Base-by-base conservation (phyloP, 345 rosid genomes). In the Dimocarpus longan region DNA sequence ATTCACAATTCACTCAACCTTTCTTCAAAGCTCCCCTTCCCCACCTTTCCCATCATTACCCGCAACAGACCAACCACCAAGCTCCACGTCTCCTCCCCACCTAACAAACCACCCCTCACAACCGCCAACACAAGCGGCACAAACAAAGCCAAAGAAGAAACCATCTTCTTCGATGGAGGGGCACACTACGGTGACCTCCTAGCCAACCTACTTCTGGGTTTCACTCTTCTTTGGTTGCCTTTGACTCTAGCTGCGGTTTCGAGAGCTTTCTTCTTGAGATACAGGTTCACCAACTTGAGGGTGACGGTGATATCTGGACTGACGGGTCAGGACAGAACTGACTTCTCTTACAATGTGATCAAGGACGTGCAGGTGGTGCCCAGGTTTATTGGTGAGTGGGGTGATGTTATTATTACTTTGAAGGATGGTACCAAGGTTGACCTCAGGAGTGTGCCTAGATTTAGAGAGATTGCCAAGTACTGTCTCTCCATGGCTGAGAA, bases 361-460 rank as follows among this genome's bases (percentile, higher is more conserved):
- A 90, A 90, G 75, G 99, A 93, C 77, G 98, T 91, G 4, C 91
- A 96, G 80, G 98, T 91, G 21, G 99, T 96, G 84, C 98, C 99
- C 24, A 80, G 99, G 67, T 91, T 96, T 68, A 85, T 93, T 13
- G 99, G 99, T 39, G 97, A 96, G 85, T 93, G 97, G 97, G 98
- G 99, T 71, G 98, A 96, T 74, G 82, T 94, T 77, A 70, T 96
- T 63, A 96, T 92, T 68, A 93, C 97, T 0, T 77, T 96, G 78
- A 86, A 74, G 76, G 98, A 93, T 71, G 97, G 95, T 1, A 91
- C 98, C 2, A 90, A 89, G 81, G 94, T 96, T 43, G 97, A 92
- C 78, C 88, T 93, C 7, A 86, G 97, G 85, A 91, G 97, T 68
- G 99, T 91, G 40, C 99, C 99, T 6, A 93, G 76, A 85, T 96